Evolutionary conservation across 2,329 filamentous ascomycete genomes (phyloP).

Genomic region (Chrysoporthe cubensis): DNA sequence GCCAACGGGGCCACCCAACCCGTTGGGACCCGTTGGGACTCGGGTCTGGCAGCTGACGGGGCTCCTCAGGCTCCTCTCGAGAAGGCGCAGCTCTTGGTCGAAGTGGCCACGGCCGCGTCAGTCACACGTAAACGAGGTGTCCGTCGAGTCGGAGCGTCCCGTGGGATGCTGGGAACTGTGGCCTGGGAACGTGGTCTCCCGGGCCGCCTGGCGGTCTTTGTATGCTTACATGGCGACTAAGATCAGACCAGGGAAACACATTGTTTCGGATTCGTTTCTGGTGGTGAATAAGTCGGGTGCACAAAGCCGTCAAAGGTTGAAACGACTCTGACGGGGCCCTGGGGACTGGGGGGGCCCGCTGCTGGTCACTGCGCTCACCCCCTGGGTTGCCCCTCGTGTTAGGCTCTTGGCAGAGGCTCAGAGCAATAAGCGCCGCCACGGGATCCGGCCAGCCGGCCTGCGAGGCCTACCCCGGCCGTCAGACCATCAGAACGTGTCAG

Average conservation of each 20-base stretch:
- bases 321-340: conserved; percentile 22
- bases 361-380: conserved; percentile 12
- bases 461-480: conserved; percentile 18
- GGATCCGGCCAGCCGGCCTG: conserved; percentile 7
- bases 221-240: background rate
- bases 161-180: background rate
- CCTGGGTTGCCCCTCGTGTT: conserved; percentile 1
- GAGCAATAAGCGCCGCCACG: background rate
- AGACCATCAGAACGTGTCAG: conserved; percentile 5
- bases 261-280: conserved; percentile 25
- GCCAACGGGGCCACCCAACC: too few species aligned
- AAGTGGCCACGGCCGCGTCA: conserved; percentile 22
- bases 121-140: conserved; percentile 3
- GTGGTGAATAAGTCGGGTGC: conserved; percentile 15
- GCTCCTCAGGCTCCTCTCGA: background rate
- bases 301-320: conserved; percentile 19
- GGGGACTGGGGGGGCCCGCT: background rate
- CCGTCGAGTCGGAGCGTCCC: background rate
- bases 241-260: background rate
- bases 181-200: background rate
- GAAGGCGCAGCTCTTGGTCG: conserved; percentile 7
- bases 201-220: background rate
- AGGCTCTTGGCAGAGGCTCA: conserved; percentile 2
- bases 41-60: background rate
- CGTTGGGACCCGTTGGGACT: background rate